Evolutionary conservation across 23 red algal genomes (phyloP), one percentile per base, ranked within the genome.

Genomic region (Cyanidiococcus yangmingshanensis): DNA sequence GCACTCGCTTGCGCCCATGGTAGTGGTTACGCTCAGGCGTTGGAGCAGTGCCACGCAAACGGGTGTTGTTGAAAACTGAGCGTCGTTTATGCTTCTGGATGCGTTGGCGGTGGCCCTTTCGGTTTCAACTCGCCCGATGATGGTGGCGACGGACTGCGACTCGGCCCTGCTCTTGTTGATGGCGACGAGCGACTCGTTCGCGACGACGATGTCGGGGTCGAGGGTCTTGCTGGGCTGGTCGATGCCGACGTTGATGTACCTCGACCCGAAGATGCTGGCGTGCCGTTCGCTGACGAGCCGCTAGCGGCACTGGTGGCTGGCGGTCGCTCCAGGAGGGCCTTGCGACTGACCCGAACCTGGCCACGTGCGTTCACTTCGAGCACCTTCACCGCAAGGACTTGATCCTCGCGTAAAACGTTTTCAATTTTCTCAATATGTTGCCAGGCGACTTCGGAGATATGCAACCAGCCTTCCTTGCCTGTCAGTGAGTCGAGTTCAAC

Each of bases 401-500:
- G 87, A 18, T 87, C 92, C 39, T 88, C 87, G 3, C 50, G 77
- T 30, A 85, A 67, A 1, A 96, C 88, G 36, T 96, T 85, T 67
- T 88, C 87, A 16, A 96, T 86, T 21, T 67, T 37, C 37, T 78
- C 83, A 0, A 83, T 84, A 21, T 84, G 82, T 41, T 88, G 76
- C 58, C 83, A 77, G 1, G 87, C 92, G 40, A 96, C 40, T 45
- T 96, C 92, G 2, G 92, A 96, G 41, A 96, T 96, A 39, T 96
- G 92, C 39, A 87, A 51, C 87, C 83, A 90, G 34, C 83, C 92
- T 68, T 96, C 92, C 38, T 90, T 90, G 21, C 92, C 92, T 17
- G 67, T 77, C 63, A 71, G n/a, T 0, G 63, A 37, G 37, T 68
- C 68, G 40, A 96, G 75, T 63, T 90, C 79, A 2, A 96, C 77